Base-by-base conservation (phyloP, 345 rosid genomes). In the Eucalyptus regnans region DNA sequence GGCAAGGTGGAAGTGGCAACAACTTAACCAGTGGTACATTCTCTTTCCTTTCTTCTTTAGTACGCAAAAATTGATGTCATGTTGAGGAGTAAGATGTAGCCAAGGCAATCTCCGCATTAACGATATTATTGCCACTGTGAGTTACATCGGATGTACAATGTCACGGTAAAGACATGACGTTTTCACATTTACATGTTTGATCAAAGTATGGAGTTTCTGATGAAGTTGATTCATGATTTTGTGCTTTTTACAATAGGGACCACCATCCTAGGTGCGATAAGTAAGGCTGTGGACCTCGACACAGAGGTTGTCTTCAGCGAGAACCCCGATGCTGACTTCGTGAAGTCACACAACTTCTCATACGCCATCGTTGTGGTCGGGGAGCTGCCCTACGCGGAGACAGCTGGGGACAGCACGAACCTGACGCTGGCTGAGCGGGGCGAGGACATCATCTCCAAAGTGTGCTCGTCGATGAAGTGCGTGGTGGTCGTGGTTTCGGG, bases 331-430 rank as follows among this genome's bases (percentile, higher is more conserved):
- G 20, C 71, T 6, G 90, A 89, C 7, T 93, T 88, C 62, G 93
- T 95, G 86, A 90, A 93, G 62, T 88, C 94, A 17, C 89, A 89
- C 88, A 90, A 87, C 20, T 94, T 95, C 89, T 92, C 94, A 33
- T 95, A 94, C 84, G 98, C 95, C 25, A 92, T 94, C 44, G 96
- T 96, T 7, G 95, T 92, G 5, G 92, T 97, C 4, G 98, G 98
- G n/a, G 99, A 96, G 92, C 90, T 68, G 8, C 97, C 98, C 0
- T 95, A 95, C 58, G 98, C 98, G 7, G 98, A 94, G 90, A 93
- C 95, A 10, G 22, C 4, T 10, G 98, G 99, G 14, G 98, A 95
- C 93, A 94, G 92, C 89, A 14, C 87, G 92, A 95, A 94, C 91
- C 54, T 97, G 90, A 95, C 96, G 17, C 94, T 96, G 22, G 46